Conservation (phyloP, 345 rosid species). For the Kandelia obovata region DNA sequence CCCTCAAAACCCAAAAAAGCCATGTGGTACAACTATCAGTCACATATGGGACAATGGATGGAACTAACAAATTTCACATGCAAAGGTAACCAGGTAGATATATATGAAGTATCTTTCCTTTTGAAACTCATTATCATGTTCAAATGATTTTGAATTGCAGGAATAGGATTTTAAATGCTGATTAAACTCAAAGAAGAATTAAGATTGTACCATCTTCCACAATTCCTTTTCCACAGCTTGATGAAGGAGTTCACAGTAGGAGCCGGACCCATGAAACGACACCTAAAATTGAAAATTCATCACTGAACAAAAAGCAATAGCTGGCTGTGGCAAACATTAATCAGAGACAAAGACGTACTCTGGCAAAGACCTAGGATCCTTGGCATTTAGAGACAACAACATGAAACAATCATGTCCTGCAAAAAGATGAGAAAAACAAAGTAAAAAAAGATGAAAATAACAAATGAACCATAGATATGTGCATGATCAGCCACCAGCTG, state of each 20-base stretch:
- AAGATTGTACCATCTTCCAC: conserved; percentile 48
- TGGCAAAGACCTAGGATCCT: conserved; percentile 66
- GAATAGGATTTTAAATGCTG: conserved; percentile 7
- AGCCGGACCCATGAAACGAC: conserved; percentile 58
- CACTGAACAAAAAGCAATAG: conserved; percentile 16
- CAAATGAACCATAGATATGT: not conserved
- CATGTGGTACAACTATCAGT: too few relatives aligned
- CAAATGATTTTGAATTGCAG: not conserved
- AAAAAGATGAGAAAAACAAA: not conserved
- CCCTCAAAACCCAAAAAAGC: too few relatives aligned
- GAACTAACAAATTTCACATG: not conserved
- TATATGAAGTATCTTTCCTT: not conserved
- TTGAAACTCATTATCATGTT: not conserved
- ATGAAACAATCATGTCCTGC: conserved; percentile 62
- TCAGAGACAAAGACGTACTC: conserved; percentile 49
- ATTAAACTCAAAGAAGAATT: conserved; percentile 5
- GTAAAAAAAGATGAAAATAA: not conserved
- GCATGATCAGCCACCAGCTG: conserved; percentile 9
- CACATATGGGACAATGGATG: too few relatives aligned
- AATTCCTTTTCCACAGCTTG: conserved; percentile 55
- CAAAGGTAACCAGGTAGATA: not conserved
- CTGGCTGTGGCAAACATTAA: conserved; percentile 4
- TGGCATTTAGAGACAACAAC: conserved; percentile 39
- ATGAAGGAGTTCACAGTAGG: conserved; percentile 35
- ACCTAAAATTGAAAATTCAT: conserved; percentile 35